Evolutionary conservation across 495 filamentous ascomycete genomes (phyloP).

Genomic region (Neurospora sp.): DNA sequence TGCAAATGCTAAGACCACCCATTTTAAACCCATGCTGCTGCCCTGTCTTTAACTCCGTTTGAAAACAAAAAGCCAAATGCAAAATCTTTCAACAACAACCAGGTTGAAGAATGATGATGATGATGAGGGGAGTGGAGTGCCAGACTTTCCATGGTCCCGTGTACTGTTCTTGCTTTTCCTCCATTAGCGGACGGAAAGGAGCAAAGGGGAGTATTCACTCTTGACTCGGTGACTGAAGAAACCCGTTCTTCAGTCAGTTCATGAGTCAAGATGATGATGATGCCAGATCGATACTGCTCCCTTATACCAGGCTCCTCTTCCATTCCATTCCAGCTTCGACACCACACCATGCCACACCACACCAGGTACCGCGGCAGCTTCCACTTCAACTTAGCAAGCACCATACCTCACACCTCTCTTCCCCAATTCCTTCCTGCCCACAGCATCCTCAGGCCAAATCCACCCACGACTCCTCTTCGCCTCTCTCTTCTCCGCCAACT

Average conservation of each 20-base stretch:
- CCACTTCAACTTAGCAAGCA: slow-evolving; percentile 20
- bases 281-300: neutral
- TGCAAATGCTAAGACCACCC: neutral
- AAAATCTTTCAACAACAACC: neutral
- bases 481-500: slow-evolving; percentile 71
- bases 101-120: neutral
- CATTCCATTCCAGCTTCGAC: neutral
- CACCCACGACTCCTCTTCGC: slow-evolving; percentile 76
- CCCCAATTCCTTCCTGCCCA: slow-evolving; percentile 46
- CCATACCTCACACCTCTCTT: slow-evolving; percentile 45
- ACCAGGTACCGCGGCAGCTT: neutral
- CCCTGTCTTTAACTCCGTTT: neutral
- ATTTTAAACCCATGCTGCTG: neutral
- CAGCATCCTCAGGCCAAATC: slow-evolving; percentile 67
- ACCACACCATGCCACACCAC: neutral
- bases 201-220: neutral
- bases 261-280: neutral
- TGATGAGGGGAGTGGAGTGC: neutral
- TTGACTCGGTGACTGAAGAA: neutral
- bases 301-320: neutral
- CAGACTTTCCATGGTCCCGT: neutral
- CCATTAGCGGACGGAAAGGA: neutral
- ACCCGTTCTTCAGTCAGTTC: neutral
- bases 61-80: neutral
- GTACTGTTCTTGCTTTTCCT: neutral